phyloP scores from a whole-genome alignment of 2,329 filamentous ascomycete species.

The Sporothrix euskadiensis region DNA sequence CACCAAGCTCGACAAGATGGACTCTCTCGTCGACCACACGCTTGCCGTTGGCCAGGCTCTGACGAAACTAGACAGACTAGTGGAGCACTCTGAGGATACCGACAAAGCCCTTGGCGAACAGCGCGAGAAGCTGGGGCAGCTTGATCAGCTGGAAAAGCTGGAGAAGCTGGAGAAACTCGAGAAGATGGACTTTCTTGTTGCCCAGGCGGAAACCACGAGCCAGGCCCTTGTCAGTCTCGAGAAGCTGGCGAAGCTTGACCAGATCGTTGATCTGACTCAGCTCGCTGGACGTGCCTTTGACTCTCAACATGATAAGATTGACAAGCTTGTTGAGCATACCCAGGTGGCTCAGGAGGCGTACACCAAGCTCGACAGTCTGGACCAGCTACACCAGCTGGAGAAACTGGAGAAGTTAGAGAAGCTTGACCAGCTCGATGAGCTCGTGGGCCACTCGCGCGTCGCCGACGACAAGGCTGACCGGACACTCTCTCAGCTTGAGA shows the following conservation, averaged over 20 bases:
- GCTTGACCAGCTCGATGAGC: conserved; percentile 58
- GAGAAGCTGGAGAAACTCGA: conserved; percentile 25
- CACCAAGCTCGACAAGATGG: conserved; percentile 75
- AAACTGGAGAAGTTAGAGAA: conserved; percentile 57
- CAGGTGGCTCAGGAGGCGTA: conserved; percentile 19
- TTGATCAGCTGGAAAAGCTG: conserved; percentile 29
- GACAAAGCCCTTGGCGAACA: conserved; percentile 24
- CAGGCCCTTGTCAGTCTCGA: conserved; percentile 60
- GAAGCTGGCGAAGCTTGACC: conserved; percentile 31
- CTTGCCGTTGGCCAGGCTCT: conserved; percentile 26
- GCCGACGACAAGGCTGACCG: conserved; percentile 53
- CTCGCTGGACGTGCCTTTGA: conserved; percentile 31
- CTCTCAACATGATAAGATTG: conserved; percentile 30
- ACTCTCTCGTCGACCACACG: conserved; percentile 60
- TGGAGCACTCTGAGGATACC: conserved; percentile 31
- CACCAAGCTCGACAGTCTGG: conserved; percentile 20
- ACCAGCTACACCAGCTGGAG: conserved; percentile 53
- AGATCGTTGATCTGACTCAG: conserved; percentile 26
- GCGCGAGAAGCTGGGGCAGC: conserved; percentile 22
- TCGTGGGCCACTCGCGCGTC: conserved; percentile 63
- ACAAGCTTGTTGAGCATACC: conserved; percentile 27
- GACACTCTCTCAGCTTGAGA: conserved; percentile 72
- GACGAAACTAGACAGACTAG: conserved; percentile 30
- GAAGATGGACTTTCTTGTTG: conserved; percentile 53
- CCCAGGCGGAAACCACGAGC: conserved; percentile 63